These are phyloP conservation scores for Pyrenochaeta sp. DNA, from an alignment of 2,329 filamentous ascomycete genomes.

Conservation along the genomic window DNA sequence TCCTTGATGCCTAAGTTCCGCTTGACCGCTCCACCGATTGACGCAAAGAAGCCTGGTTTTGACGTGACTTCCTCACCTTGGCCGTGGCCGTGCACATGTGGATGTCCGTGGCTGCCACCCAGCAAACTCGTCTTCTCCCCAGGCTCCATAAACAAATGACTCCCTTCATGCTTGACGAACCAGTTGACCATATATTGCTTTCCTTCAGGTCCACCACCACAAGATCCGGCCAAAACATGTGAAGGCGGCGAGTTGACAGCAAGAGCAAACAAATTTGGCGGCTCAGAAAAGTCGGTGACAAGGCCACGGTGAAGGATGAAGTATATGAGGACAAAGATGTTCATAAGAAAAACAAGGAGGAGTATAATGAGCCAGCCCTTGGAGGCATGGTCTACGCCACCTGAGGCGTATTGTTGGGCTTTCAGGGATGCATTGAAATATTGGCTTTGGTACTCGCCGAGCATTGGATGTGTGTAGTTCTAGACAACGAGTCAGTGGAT, in stretches of 20 bases:
- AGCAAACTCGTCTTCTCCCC: conserved; percentile 43
- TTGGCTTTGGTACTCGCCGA: conserved; percentile 61
- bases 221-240: conserved; percentile 61
- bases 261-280: conserved; percentile 76
- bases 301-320: conserved; percentile 67
- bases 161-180: conserved; percentile 57
- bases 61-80: conserved; percentile 2
- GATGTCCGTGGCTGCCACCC: conserved; percentile 11
- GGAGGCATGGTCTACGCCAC: conserved; percentile 68
- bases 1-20: conserved; percentile 20
- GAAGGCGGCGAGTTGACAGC: conserved; percentile 71
- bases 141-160: conserved; percentile 63
- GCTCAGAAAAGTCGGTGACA: conserved; percentile 81
- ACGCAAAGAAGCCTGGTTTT: conserved; percentile 3
- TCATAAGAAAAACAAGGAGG: conserved; percentile 71
- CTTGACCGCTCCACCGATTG: conserved; percentile 10
- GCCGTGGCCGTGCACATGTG: conserved; percentile 12
- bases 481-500: conserved; percentile 9
- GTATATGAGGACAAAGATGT: conserved; percentile 71
- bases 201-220: conserved; percentile 64
- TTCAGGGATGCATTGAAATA: conserved; percentile 70
- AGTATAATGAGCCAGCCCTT: conserved; percentile 73
- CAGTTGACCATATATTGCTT: conserved; percentile 58
- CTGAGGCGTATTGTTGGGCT: conserved; percentile 75
- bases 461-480: conserved; percentile 46